Base-by-base conservation (phyloP, 352 stramenopile species). In the Blastocystis sp. region DNA sequence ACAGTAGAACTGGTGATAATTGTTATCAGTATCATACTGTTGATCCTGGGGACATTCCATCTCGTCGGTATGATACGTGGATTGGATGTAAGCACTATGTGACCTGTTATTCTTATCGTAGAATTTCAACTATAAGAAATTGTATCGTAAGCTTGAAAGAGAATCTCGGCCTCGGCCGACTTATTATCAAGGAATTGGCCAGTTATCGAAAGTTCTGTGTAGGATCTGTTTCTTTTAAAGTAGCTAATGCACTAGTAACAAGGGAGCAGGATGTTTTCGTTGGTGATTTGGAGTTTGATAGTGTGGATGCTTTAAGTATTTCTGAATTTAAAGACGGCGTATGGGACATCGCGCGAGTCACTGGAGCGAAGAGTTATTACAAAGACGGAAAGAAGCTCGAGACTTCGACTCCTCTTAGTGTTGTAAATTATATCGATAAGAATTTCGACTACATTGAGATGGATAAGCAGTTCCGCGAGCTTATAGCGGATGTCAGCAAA, bases 41-140 rank as follows among this genome's bases (percentile, higher is more conserved):
- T 82, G 7, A 15, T 82, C 6, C 26, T 64, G 29, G 9, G 59
- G 37, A 3, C 54, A n/a, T 66, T 39, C 18, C 13, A n/a, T 41
- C 2, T 82, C 2, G 34, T 29, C 20, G 9, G 20, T 45, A 29
- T 41, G 7, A 20, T 68, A 8, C 13, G 45, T 47, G 23, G 53
- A 29, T 20, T 82, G 5, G 50, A 82, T 68, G 73, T 82, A 37
- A 5, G 50, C 8, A 26, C 13, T 82, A 64, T 18, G 2, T 6
- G 13, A 5, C 5, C 26, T 18, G 34, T 0, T 3, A 6, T 26
- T 64, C 20, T 23, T 66, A 29, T 43, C 26, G 37, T 68, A 82
- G 73, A 82, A 64, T 11, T 34, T 82, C 45, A 43, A 82, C 29
- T 82, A 82, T 54, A 82, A 82, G 39, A 82, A 82, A 45, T 26